phyloP scores from a whole-genome alignment of 345 rosid species.

The Salix caprea region DNA sequence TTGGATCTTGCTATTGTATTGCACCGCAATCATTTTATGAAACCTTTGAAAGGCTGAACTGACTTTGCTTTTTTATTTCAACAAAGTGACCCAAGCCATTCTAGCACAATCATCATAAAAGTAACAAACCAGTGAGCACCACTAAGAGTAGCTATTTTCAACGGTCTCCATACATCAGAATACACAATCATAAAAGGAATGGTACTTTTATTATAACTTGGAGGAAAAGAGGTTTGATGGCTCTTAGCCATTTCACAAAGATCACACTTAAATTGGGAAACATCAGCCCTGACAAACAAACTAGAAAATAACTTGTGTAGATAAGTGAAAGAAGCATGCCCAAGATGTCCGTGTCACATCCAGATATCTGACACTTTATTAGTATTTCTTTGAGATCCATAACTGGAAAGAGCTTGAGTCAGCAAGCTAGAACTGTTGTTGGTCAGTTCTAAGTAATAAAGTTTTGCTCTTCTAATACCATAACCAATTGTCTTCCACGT shows the following conservation, averaged over 20 bases:
- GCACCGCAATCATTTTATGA: no score
- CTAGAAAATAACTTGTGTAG: no score
- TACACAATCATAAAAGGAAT: neutral
- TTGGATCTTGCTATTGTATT: no score
- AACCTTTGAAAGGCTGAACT: no score
- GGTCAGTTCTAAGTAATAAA: neutral
- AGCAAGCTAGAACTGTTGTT: neutral
- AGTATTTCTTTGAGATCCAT: neutral
- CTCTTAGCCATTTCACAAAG: no score
- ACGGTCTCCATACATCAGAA: neutral
- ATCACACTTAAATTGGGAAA: no score
- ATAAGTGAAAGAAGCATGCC: no score
- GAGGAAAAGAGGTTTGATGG: no score
- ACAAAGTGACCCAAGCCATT: neutral
- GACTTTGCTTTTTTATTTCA: neutral
- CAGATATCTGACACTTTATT: no score
- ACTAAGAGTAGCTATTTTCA: neutral
- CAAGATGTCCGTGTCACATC: no score
- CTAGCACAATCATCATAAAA: conserved; percentile 2
- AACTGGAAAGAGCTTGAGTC: neutral
- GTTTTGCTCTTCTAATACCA: neutral
- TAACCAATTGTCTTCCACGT: neutral
- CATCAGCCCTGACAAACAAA: no score
- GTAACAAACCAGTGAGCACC: neutral
- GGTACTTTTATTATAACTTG: neutral